These are phyloP conservation scores for Trichoderma polysporum DNA, from an alignment of 2,329 filamentous ascomycete genomes.

Conservation along the genomic window DNA sequence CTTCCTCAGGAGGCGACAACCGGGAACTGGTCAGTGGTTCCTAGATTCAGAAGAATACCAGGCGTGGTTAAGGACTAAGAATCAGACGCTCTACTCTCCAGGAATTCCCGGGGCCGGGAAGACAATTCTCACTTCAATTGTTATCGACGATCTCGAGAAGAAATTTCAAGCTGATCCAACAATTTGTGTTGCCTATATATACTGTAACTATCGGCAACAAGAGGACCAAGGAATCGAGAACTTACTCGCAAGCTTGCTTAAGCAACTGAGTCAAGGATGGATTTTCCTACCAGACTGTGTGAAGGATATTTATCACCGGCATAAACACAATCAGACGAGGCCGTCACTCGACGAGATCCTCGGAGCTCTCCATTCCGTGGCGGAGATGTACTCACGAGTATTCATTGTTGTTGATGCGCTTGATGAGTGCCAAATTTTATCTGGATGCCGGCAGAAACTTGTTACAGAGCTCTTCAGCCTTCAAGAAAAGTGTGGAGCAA, in stretches of 20 bases:
- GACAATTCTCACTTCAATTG: constrained; percentile 44
- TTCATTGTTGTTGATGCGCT: constrained; percentile 3
- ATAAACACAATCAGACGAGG: background rate
- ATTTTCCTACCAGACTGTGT: background rate
- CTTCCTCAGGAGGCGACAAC: constrained; percentile 36
- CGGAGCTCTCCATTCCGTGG: background rate
- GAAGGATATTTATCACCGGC: background rate
- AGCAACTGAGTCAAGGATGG: background rate
- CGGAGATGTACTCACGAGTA: background rate
- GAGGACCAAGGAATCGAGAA: constrained; percentile 26
- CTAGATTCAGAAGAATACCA: constrained; percentile 39
- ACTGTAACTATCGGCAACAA: constrained; percentile 41
- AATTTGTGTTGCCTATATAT: constrained; percentile 45
- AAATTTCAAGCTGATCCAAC: constrained; percentile 24
- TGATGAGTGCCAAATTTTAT: background rate
- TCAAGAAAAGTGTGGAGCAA: background rate
- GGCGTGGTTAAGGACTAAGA: constrained; percentile 31
- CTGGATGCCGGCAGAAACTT: background rate
- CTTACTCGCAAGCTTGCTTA: background rate
- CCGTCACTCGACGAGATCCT: background rate
- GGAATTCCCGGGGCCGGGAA: constrained; percentile 51
- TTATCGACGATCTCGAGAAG: constrained; percentile 40
- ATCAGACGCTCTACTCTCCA: constrained; percentile 43
- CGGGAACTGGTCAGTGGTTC: constrained; percentile 47
- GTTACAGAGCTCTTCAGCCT: background rate